These are phyloP conservation scores for Mortierella antarctica DNA, from an alignment of 192 early-diverging fungal genomes.

Conservation along the genomic window DNA sequence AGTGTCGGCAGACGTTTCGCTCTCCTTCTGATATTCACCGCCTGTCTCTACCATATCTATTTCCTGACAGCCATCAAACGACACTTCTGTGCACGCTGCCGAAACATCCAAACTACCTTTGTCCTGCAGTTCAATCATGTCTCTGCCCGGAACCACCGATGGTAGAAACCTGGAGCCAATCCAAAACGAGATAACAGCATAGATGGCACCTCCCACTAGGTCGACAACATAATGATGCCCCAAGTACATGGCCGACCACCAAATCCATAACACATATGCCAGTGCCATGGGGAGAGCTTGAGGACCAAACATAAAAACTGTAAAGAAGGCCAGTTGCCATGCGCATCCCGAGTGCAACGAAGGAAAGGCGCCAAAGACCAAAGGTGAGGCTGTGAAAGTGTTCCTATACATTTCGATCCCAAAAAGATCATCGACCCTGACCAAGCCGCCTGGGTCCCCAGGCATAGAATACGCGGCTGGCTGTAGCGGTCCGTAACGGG, in stretches of 20 bases:
- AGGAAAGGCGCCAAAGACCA: conserved; percentile 80
- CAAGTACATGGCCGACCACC: conserved; percentile 82
- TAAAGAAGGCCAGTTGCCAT: conserved; percentile 68
- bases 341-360: conserved; percentile 77
- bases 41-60: too few relatives aligned
- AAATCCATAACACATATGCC: conserved; percentile 73
- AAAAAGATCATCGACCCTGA: conserved; percentile 72
- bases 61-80: too few relatives aligned
- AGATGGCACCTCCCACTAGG: conserved; percentile 71
- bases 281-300: conserved; percentile 50
- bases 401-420: conserved; percentile 64
- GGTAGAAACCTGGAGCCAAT: conserved; percentile 57
- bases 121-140: neutral
- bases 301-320: conserved; percentile 54
- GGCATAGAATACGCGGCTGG: conserved; percentile 70
- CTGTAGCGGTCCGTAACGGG: conserved; percentile 61
- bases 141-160: conserved; percentile 2
- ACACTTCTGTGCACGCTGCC: too few relatives aligned
- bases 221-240: conserved; percentile 79
- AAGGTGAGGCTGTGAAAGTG: conserved; percentile 70
- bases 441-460: conserved; percentile 73
- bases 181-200: conserved; percentile 66
- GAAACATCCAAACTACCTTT: neutral
- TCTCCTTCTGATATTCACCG: too few relatives aligned
- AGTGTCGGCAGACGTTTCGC: too few relatives aligned